Evolutionary conservation across 495 filamentous ascomycete genomes (phyloP).

Genomic region (Talaromyces thailandensis): DNA sequence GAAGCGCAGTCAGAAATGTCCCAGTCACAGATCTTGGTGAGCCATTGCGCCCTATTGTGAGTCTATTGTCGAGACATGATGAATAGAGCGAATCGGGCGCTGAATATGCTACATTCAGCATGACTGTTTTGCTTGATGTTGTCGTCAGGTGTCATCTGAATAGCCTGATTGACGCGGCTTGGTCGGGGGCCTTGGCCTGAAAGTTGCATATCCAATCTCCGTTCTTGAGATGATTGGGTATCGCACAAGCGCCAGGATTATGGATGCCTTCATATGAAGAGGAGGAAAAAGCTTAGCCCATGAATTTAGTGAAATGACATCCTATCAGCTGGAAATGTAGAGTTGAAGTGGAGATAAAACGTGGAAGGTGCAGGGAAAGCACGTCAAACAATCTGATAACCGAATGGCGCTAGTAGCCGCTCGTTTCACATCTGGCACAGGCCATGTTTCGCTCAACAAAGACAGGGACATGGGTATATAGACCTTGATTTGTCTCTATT

Average conservation of each 20-base stretch:
- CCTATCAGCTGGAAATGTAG: neutral
- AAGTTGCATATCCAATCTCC: neutral
- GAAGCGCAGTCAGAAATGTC: neutral
- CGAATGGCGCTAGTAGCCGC: slow-evolving; percentile 1
- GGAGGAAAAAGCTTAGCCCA: neutral
- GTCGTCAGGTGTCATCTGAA: neutral
- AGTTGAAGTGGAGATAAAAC: neutral
- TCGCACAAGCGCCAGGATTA: neutral
- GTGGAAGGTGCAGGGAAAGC: neutral
- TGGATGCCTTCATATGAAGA: neutral
- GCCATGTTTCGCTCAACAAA: neutral
- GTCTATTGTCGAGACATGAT: neutral
- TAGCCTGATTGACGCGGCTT: neutral
- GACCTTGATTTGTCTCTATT: neutral
- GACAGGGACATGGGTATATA: neutral
- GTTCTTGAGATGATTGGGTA: neutral
- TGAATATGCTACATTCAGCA: neutral
- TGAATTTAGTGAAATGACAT: neutral
- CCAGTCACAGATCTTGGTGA: neutral
- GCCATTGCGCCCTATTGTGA: neutral
- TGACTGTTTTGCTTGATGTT: neutral
- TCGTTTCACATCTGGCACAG: slow-evolving; percentile 4
- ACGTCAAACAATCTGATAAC: neutral
- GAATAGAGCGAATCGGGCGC: neutral
- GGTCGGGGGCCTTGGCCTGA: neutral